A percentile compares a stretch with the other conserved stretches of the same genome.
Conservation (phyloP, 805 yeast genomes). For the Wickerhamiella allomyrinae region DNA sequence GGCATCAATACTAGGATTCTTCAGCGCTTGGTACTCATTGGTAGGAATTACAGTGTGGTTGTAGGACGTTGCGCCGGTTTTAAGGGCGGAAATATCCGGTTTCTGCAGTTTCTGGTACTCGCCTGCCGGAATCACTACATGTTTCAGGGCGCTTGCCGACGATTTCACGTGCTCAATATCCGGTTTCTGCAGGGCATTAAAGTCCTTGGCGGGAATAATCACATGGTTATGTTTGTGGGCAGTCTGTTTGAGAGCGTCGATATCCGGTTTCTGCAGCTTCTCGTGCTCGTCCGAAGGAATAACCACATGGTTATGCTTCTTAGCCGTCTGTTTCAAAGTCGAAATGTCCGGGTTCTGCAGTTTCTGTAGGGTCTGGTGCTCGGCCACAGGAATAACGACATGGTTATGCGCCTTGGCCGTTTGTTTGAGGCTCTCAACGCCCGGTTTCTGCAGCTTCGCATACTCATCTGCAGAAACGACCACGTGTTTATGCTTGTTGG, state of each 20-base stretch:
- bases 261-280: conserved; percentile 6
- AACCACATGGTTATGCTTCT: conserved; percentile 8
- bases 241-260: neutral
- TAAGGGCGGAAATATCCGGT: neutral
- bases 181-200: neutral
- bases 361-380: neutral
- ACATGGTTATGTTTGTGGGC: neutral
- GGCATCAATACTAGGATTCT: neutral
- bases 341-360: neutral
- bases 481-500: neutral
- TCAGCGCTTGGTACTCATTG: conserved; percentile 1
- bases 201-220: neutral
- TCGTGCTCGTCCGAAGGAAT: conserved; percentile 13
- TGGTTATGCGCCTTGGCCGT: conserved; percentile 3
- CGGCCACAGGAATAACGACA: conserved; percentile 9
- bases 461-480: neutral
- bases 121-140: conserved; percentile 1
- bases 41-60: neutral
- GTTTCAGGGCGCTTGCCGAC: neutral
- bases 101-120: conserved; percentile 2
- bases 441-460: neutral
- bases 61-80: neutral
- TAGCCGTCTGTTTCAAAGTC: neutral
- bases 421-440: neutral
- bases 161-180: neutral